These are phyloP conservation scores for Radiomyces spectabilis DNA, from an alignment of 192 early-diverging fungal genomes.

Conservation along the genomic window DNA sequence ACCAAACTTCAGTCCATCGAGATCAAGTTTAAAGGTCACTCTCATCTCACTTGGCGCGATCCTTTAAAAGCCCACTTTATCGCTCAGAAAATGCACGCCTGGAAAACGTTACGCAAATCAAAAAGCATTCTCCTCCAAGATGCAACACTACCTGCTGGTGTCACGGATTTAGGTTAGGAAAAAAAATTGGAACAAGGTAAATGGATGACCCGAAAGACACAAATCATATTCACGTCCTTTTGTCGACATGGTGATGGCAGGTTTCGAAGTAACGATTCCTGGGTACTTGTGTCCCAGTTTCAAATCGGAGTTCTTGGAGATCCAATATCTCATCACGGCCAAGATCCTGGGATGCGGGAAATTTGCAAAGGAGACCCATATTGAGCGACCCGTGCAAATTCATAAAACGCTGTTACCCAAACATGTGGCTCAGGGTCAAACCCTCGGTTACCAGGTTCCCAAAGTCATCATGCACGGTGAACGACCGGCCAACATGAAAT, in stretches of 20 bases:
- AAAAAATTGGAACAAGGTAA: neutral
- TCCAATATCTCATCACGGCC: slow-evolving; percentile 12
- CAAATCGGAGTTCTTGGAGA: slow-evolving; percentile 10
- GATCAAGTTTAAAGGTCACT: slow-evolving; percentile 21
- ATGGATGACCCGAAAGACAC: too few species aligned
- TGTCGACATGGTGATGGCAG: too few species aligned
- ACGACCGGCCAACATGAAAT: slow-evolving; percentile 7
- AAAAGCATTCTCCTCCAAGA: slow-evolving; percentile 14
- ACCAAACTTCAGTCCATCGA: slow-evolving; percentile 9
- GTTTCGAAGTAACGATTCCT: slow-evolving; percentile 24
- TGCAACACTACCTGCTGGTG: slow-evolving; percentile 16
- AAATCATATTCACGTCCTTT: too few species aligned
- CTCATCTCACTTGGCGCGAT: slow-evolving; percentile 18
- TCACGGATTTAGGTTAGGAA: slow-evolving; percentile 15
- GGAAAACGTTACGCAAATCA: slow-evolving; percentile 9
- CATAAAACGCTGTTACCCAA: slow-evolving; percentile 23
- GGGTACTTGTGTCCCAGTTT: slow-evolving; percentile 17
- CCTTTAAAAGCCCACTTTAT: slow-evolving; percentile 3
- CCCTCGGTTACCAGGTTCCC: slow-evolving; percentile 18
- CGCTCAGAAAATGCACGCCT: slow-evolving; percentile 10
- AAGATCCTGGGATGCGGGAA: slow-evolving; percentile 12
- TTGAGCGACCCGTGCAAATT: neutral
- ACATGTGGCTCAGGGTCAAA: slow-evolving; percentile 11
- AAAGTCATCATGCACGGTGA: slow-evolving; percentile 10
- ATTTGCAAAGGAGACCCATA: slow-evolving; percentile 9